Percentiles rank a stretch among this genome's conserved stretches.
These are phyloP conservation scores for Kluyveromyces aestuarii DNA, from an alignment of 805 yeast genomes.

Conservation along the genomic window DNA sequence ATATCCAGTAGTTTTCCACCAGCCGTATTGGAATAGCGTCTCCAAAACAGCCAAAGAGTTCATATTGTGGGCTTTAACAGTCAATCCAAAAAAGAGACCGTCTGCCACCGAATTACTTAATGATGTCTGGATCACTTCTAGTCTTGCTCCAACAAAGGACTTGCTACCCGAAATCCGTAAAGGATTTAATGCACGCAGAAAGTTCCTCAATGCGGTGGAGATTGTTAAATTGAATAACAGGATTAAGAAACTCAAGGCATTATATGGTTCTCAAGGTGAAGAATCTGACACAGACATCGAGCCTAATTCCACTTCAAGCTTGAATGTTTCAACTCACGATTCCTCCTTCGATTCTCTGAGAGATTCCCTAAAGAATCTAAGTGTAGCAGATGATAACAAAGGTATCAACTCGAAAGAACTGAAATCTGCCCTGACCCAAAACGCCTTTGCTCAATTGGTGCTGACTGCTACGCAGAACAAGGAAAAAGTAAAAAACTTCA, in stretches of 20 bases:
- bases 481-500: constrained; percentile 28
- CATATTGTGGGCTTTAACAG: constrained; percentile 59
- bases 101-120: constrained; percentile 54
- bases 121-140: constrained; percentile 67
- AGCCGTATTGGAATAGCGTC: constrained; percentile 76
- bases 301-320: constrained; percentile 9
- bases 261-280: constrained; percentile 50
- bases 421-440: constrained; percentile 38
- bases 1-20: constrained; percentile 75
- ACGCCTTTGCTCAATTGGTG: constrained; percentile 62
- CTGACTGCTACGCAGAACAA: constrained; percentile 56
- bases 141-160: constrained; percentile 45
- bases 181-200: constrained; percentile 75
- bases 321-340: not conserved
- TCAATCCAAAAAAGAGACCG: constrained; percentile 59
- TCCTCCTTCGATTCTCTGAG: constrained; percentile 12
- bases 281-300: constrained; percentile 28
- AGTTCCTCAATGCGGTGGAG: constrained; percentile 79
- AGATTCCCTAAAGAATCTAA: constrained; percentile 10
- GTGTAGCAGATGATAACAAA: constrained; percentile 5
- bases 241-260: constrained; percentile 57
- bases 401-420: constrained; percentile 10
- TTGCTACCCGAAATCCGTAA: constrained; percentile 73
- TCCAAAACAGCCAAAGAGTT: constrained; percentile 75
- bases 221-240: constrained; percentile 74